Evolutionary conservation across 257 asterid species (phyloP).

Genomic region (Solanum chiquidenum): DNA sequence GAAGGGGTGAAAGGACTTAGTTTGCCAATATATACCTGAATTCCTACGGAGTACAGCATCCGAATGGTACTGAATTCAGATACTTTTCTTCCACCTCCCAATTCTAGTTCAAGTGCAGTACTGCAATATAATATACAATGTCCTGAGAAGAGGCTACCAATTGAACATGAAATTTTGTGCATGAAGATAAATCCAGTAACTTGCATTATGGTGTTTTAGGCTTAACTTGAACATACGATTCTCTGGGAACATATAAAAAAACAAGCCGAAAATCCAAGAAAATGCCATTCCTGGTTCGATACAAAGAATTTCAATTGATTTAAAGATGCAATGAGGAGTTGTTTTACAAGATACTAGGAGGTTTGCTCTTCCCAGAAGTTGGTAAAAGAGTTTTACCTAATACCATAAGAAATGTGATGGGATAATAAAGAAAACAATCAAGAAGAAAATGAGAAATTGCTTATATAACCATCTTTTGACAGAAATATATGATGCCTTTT

Average conservation of each 20-base stretch:
- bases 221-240: not conserved
- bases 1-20: not conserved
- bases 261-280: not conserved
- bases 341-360: not conserved
- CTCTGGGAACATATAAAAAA: not conserved
- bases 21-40: slow-evolving; percentile 44
- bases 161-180: not conserved
- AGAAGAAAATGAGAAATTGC: not conserved
- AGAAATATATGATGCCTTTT: not conserved
- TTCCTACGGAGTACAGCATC: slow-evolving; percentile 73
- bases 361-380: not conserved
- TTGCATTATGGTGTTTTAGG: not conserved
- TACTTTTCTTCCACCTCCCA: slow-evolving; percentile 95
- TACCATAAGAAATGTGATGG: not conserved
- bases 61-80: slow-evolving; percentile 79
- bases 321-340: not conserved
- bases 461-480: not conserved
- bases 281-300: not conserved
- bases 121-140: slow-evolving; percentile 32
- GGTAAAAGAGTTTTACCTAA: not conserved
- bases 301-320: not conserved
- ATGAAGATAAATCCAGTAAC: not conserved
- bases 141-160: slow-evolving; percentile 3
- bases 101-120: slow-evolving; percentile 64
- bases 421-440: not conserved